A percentile compares a stretch with the other conserved stretches of the same genome.
These are phyloP conservation scores for Fraxinus baroniana DNA, from an alignment of 305 asterid genomes.

Conservation along the genomic window DNA sequence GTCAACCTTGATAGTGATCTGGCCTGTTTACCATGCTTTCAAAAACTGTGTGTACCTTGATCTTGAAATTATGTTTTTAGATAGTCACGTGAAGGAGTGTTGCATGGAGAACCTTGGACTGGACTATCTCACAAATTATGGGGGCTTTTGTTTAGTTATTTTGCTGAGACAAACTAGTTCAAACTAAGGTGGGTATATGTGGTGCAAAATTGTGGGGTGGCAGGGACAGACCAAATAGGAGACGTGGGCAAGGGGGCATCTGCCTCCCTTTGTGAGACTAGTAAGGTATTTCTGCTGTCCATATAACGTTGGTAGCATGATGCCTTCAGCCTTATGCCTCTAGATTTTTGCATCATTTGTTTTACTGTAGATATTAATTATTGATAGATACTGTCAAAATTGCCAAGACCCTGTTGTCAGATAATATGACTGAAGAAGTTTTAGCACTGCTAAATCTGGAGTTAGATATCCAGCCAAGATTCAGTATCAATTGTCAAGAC, in stretches of 20 bases:
- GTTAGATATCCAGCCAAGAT: not conserved
- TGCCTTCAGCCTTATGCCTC: not conserved
- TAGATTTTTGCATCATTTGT: not conserved
- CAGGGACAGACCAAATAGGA: not conserved
- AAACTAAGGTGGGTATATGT: not conserved
- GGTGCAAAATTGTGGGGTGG: not conserved
- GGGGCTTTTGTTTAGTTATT: not conserved
- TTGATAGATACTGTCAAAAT: not conserved
- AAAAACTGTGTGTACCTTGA: not conserved
- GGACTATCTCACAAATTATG: not conserved
- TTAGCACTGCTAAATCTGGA: not conserved
- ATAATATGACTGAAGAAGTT: not conserved
- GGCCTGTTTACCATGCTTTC: conserved; percentile 10
- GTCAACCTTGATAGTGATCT: conserved; percentile 13
- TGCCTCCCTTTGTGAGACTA: not conserved
- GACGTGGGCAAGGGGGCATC: not conserved
- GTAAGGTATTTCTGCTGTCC: not conserved
- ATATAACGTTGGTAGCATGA: not conserved
- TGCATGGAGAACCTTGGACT: not conserved
- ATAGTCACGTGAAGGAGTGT: conserved; percentile 3
- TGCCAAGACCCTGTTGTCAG: not conserved
- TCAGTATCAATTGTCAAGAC: not conserved
- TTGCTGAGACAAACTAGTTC: not conserved
- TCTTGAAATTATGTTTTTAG: not conserved
- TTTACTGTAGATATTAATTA: not conserved